These are phyloP conservation scores for Nannochloropsis salina DNA, from an alignment of 108 stramenopile genomes.

Conservation along the genomic window DNA sequence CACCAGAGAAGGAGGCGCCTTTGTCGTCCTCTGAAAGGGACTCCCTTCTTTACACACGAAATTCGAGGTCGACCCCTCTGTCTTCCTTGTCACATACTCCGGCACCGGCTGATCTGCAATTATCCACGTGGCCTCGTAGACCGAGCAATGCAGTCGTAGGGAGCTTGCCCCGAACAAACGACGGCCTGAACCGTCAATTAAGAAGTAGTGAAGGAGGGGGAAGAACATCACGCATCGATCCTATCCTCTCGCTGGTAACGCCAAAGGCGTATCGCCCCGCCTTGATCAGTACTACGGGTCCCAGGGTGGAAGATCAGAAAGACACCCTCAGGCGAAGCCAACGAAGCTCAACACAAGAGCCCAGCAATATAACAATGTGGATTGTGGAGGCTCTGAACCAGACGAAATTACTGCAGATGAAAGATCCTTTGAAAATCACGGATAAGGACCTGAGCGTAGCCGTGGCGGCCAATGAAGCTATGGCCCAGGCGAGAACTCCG, in stretches of 20 bases:
- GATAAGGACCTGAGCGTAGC: constrained; percentile 5
- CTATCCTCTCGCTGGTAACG: neutral
- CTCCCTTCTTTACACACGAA: too few species aligned
- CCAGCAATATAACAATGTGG: neutral
- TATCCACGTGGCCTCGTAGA: too few species aligned
- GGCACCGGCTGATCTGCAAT: too few species aligned
- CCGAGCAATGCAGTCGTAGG: too few species aligned
- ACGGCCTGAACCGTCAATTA: neutral
- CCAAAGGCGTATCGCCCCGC: neutral
- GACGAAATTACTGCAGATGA: neutral
- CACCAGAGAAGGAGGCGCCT: too few species aligned
- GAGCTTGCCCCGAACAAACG: neutral
- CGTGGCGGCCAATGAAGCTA: neutral
- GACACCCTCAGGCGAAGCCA: neutral
- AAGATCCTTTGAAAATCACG: neutral
- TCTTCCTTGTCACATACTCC: too few species aligned
- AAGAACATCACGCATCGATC: neutral
- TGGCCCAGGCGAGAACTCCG: neutral
- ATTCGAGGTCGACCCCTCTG: too few species aligned
- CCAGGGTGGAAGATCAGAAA: neutral
- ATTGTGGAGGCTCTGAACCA: neutral
- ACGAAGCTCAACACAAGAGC: neutral
- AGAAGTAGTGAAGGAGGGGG: neutral
- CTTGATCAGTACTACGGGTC: neutral
- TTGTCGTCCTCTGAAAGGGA: too few species aligned